Evolutionary conservation across 106 monocot species (phyloP), one percentile per base, ranked within the genome.

Genomic region (Amphibolis antarctica): DNA sequence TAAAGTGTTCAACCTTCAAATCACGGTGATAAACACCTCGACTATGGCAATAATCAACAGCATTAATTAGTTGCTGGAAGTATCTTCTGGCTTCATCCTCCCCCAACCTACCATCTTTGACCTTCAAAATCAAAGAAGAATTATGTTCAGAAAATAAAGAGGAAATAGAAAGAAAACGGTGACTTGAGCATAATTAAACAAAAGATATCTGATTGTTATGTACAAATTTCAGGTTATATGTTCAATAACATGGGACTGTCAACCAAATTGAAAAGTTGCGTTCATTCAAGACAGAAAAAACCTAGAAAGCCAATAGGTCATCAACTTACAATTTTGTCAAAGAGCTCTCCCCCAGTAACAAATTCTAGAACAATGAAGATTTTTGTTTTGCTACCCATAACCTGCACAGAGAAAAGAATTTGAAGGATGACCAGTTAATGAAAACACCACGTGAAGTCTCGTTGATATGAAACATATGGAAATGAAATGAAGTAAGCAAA

Each of bases 341-440:
- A 86, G 47, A 92, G 79, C 73, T 92, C 91, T 60, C 91, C 91
- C 12, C 91, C 91, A 3, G 83, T 86, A 31, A 86, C 79, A 77
- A 75, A 92, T 79, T 92, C 91, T 68, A 92, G 74, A 28, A 92
- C 77, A 58, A 92, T 86, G 65, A 83, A 92, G 28, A 92, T 92
- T 65, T 86, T 92, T 63, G 86, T 81, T 75, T 92, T 92, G 81
- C 91, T 92, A 29, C 91, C 91, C 86, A 92, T 92, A 42, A 92
- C 91, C 91, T 92, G 68, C 68, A 69, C 5, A 67, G 42, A 55
- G 43, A 19, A 49, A 17, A 49, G 48, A 4, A 49, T 17, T 49
- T 49, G 10, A 17, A 49, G 48, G 25, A 27, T 25, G 14, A 27
- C 28, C 55, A 20, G 19, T 1, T 24, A 60, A 0, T 60, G 36